Evolutionary conservation across 176 grass and related monocot genomes (phyloP).

Genomic region (Paspalum notatum): DNA sequence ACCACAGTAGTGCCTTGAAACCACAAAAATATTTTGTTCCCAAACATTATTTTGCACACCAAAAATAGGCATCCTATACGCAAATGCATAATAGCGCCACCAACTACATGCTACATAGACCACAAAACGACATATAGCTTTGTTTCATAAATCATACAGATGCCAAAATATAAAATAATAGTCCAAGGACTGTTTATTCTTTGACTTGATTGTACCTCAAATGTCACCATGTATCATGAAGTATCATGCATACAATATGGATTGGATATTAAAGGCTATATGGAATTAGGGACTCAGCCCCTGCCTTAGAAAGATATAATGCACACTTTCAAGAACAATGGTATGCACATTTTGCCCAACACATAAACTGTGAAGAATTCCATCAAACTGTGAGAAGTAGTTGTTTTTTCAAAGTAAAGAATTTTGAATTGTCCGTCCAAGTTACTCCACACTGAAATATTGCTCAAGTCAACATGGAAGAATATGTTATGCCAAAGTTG

Average conservation of each 20-base stretch:
- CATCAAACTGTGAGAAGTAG: background rate
- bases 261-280: background rate
- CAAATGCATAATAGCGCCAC: background rate
- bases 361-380: background rate
- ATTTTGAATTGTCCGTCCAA: background rate
- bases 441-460: background rate
- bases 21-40: no score
- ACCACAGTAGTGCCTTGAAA: no score
- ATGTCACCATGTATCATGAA: background rate
- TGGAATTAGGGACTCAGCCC: background rate
- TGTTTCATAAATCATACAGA: conserved; percentile 3
- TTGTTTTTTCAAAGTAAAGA: conserved; percentile 1
- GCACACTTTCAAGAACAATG: background rate
- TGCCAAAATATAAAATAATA: background rate
- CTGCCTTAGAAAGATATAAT: background rate
- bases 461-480: background rate
- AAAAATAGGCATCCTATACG: background rate
- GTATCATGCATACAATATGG: background rate
- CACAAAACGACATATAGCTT: background rate
- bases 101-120: background rate
- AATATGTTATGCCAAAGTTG: background rate
- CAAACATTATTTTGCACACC: background rate
- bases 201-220: background rate
- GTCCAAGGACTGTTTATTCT: background rate
- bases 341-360: conserved; percentile 11